Percentiles rank a stretch among this genome's conserved stretches.
Evolutionary conservation across 106 monocot genomes (phyloP).

Genomic region (Dioscorea alata): DNA sequence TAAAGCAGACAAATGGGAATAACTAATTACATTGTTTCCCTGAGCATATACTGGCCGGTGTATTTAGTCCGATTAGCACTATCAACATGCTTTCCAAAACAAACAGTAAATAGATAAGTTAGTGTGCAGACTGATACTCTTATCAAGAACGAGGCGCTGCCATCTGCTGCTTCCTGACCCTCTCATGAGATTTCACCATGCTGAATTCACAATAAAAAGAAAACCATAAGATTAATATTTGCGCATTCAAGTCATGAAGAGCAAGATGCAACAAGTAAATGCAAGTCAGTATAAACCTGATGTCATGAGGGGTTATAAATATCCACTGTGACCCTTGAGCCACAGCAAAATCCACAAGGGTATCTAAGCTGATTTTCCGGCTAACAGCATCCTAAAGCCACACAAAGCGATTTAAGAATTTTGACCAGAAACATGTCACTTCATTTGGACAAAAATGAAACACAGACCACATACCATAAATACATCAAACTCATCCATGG

Average conservation of each 20-base stretch:
- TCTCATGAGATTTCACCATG: conserved; percentile 82
- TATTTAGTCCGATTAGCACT: too few species aligned
- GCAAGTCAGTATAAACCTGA: conserved; percentile 36
- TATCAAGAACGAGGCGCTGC: conserved; percentile 72
- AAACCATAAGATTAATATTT: not conserved
- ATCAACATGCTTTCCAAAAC: too few species aligned
- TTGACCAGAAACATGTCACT: not conserved
- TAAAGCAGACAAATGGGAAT: too few species aligned
- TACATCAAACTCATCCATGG: conserved; percentile 99
- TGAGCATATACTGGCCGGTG: too few species aligned
- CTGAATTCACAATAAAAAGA: conserved; percentile 28
- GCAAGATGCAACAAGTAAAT: not conserved
- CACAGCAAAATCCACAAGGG: conserved; percentile 77
- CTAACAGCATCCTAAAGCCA: conserved; percentile 87
- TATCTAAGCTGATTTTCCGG: conserved; percentile 93
- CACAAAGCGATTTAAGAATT: not conserved
- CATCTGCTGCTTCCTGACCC: conserved; percentile 91
- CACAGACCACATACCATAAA: conserved; percentile 68
- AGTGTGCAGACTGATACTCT: not conserved
- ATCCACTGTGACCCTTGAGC: conserved; percentile 95
- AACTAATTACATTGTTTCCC: too few species aligned
- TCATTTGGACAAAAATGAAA: not conserved
- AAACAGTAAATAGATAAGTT: not conserved
- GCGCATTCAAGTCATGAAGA: not conserved
- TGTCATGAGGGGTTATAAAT: conserved; percentile 95